phyloP scores from a whole-genome alignment of 2,329 filamentous ascomycete genomes.

The Colletotrichum lindemuthianum region DNA sequence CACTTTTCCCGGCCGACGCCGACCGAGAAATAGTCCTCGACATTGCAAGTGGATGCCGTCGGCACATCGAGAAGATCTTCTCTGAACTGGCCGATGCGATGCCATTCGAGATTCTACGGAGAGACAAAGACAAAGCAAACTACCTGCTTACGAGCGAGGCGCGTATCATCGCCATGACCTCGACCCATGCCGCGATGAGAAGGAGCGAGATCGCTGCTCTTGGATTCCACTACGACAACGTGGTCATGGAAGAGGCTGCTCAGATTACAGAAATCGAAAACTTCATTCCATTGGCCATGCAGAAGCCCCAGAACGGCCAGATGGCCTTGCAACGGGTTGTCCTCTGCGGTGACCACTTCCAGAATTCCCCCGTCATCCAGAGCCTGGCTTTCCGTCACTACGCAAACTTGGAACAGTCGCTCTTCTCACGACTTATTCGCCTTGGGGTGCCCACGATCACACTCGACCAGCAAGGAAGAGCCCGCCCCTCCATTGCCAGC shows the following conservation, averaged over 20 bases:
- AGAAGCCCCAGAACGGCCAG: constrained; percentile 79
- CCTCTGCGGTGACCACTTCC: constrained; percentile 92
- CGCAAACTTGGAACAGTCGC: constrained; percentile 93
- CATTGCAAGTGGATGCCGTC: constrained; percentile 84
- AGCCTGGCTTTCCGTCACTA: constrained; percentile 94
- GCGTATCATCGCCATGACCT: constrained; percentile 98
- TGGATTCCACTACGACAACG: constrained; percentile 98
- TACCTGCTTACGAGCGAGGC: constrained; percentile 96
- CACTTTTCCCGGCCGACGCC: constrained; percentile 77
- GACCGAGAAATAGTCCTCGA: constrained; percentile 77
- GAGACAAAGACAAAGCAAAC: constrained; percentile 91
- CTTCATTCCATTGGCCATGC: constrained; percentile 94
- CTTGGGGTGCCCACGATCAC: constrained; percentile 91
- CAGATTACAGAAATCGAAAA: constrained; percentile 98
- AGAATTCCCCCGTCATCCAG: constrained; percentile 96
- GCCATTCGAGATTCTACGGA: constrained; percentile 92
- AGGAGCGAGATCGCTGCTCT: constrained; percentile 88
- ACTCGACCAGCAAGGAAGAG: constrained; percentile 93
- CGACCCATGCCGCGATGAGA: constrained; percentile 95
- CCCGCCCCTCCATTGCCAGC: constrained; percentile 84
- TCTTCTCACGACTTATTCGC: constrained; percentile 91
- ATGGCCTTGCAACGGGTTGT: constrained; percentile 87
- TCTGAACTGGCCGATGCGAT: constrained; percentile 91
- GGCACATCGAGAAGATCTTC: constrained; percentile 90
- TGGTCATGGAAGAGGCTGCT: constrained; percentile 98